phyloP scores from a whole-genome alignment of 2,329 filamentous ascomycete species.

The Rosellinia necatrix region DNA sequence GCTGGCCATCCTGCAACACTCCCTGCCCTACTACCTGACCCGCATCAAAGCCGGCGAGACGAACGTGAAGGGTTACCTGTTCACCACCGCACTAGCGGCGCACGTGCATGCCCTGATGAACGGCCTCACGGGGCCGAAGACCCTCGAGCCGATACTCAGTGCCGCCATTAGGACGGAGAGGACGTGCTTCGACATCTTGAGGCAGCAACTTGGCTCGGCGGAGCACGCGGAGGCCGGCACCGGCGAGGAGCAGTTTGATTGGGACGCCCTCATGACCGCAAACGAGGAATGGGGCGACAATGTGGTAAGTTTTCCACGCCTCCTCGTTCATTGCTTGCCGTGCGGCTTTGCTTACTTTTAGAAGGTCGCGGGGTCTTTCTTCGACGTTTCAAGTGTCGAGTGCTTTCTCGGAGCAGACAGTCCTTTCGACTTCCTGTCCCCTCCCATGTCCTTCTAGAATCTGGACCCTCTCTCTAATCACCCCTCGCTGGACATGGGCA shows the following conservation, averaged over 20 bases:
- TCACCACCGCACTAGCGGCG: conserved; percentile 45
- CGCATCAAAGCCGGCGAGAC: conserved; percentile 56
- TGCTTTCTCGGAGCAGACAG: conserved; percentile 23
- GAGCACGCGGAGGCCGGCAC: conserved; percentile 31
- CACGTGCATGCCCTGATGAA: conserved; percentile 49
- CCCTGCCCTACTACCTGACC: conserved; percentile 45
- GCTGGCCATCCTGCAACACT: conserved; percentile 47
- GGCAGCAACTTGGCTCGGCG: conserved; percentile 33
- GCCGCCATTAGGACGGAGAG: conserved; percentile 45
- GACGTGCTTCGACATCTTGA: conserved; percentile 43
- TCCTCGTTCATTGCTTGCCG: not conserved
- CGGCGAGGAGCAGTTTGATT: conserved; percentile 28
- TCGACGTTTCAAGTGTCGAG: conserved; percentile 35
- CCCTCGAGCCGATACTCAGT: conserved; percentile 42
- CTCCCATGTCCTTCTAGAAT: conserved; percentile 2
- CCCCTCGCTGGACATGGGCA: too few relatives aligned
- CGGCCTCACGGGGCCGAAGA: conserved; percentile 43
- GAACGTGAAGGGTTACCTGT: conserved; percentile 58
- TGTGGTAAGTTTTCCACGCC: conserved; percentile 23
- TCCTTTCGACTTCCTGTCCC: conserved; percentile 13
- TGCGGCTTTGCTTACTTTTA: not conserved
- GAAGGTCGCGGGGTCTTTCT: conserved; percentile 28
- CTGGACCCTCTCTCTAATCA: too few relatives aligned
- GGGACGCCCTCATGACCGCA: conserved; percentile 34
- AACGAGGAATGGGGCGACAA: conserved; percentile 46